Evolutionary conservation across 1,139 yeast species (phyloP).

Genomic region (Kodamaea fungicola): DNA sequence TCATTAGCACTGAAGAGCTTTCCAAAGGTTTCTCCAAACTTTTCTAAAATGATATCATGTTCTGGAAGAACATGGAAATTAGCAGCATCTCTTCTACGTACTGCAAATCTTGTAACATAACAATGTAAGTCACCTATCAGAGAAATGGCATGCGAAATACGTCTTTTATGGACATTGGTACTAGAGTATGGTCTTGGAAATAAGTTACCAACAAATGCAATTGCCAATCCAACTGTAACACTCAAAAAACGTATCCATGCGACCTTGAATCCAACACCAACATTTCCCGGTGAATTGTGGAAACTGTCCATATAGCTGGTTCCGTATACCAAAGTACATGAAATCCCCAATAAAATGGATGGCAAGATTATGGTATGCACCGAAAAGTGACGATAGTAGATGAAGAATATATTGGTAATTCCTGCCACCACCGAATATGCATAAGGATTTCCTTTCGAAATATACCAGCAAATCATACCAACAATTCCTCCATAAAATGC

Average conservation of each 20-base stretch:
- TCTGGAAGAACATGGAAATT: conserved; percentile 16
- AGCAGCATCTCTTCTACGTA: conserved; percentile 20
- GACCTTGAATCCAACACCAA: conserved; percentile 29
- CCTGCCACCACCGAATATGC: conserved; percentile 32
- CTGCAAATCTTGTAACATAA: conserved; percentile 27
- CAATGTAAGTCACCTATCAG: conserved; percentile 32
- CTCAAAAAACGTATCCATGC: conserved; percentile 28
- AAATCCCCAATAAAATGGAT: conserved; percentile 26
- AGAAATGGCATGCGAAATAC: conserved; percentile 21
- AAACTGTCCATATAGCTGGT: conserved; percentile 23
- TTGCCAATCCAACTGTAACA: conserved; percentile 27
- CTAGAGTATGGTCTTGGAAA: conserved; percentile 32
- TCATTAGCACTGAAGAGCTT: conserved; percentile 21
- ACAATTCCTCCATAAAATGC: conserved; percentile 30
- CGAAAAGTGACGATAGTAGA: conserved; percentile 33
- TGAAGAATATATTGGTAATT: conserved; percentile 21
- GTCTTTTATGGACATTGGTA: conserved; percentile 25
- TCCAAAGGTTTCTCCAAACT: conserved; percentile 22
- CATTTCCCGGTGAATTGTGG: conserved; percentile 9
- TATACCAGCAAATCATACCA: conserved; percentile 38
- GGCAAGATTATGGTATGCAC: conserved; percentile 29
- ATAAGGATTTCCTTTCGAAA: conserved; percentile 33
- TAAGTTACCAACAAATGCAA: conserved; percentile 30
- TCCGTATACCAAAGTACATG: conserved; percentile 32
- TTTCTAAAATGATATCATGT: conserved; percentile 23